Evolutionary conservation across 129 eudicot genomes (phyloP).

Genomic region (sunflower (Helianthus annuus)): DNA sequence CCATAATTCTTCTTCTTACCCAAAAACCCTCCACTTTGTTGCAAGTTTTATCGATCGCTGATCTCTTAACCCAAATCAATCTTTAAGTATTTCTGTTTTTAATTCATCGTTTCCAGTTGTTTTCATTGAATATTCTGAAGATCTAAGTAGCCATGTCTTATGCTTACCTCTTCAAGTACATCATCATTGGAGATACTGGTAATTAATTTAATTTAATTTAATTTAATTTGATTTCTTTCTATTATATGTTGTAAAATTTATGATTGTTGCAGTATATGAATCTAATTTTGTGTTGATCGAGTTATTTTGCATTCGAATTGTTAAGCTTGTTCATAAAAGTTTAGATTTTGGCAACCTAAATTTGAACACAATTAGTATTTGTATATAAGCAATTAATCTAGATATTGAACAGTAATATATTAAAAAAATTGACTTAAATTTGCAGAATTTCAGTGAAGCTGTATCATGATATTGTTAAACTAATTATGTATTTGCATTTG

Average conservation of each 20-base stretch:
- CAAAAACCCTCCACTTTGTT: neutral
- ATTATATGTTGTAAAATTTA: neutral
- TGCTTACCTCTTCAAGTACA: slow-evolving; percentile 93
- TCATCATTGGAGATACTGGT: slow-evolving; percentile 97
- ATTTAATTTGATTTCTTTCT: neutral
- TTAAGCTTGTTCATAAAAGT: neutral
- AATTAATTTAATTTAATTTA: neutral
- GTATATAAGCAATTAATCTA: neutral
- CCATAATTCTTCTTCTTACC: slow-evolving; percentile 1
- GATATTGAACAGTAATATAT: too few species aligned
- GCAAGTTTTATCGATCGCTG: neutral
- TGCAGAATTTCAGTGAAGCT: neutral
- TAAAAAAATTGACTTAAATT: too few species aligned
- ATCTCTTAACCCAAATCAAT: slow-evolving; percentile 4
- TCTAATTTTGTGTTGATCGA: too few species aligned
- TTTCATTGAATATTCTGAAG: slow-evolving; percentile 14
- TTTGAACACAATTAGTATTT: slow-evolving; percentile 5
- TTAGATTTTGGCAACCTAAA: neutral
- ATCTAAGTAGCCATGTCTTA: slow-evolving; percentile 64
- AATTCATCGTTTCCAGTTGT: neutral
- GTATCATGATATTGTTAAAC: slow-evolving; percentile 8
- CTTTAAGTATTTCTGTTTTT: neutral
- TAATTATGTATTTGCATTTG: slow-evolving; percentile 15
- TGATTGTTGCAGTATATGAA: neutral
- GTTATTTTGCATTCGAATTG: neutral